phyloP scores from a whole-genome alignment of 495 filamentous ascomycete species.

The Trichocladium antarcticum region DNA sequence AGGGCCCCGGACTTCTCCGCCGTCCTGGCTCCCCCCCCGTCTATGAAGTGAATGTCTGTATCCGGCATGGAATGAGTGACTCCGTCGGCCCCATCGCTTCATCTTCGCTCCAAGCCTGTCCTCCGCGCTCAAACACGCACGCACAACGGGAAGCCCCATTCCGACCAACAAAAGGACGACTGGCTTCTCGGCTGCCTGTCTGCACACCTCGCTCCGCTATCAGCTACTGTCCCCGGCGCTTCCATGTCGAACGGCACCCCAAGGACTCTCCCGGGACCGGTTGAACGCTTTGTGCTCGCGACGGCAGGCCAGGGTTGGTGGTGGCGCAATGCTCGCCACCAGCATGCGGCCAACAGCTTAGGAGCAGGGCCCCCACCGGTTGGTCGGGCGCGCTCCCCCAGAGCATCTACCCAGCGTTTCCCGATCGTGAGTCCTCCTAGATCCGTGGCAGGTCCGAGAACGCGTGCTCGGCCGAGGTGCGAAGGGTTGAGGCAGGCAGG shows the following conservation, averaged over 20 bases:
- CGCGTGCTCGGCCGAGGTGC: conserved; percentile 11
- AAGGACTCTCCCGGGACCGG: conserved; percentile 8
- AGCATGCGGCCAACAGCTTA: conserved; percentile 1
- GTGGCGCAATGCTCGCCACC: not conserved
- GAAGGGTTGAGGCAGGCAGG: conserved; percentile 2
- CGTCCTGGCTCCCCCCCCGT: not conserved
- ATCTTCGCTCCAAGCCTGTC: not conserved
- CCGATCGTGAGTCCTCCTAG: not conserved
- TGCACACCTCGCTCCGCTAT: not conserved
- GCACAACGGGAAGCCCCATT: not conserved
- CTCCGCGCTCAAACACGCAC: not conserved
- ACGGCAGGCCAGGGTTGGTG: not conserved
- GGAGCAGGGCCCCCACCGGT: not conserved
- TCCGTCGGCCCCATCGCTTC: not conserved
- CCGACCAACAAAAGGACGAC: not conserved
- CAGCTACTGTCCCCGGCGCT: not conserved
- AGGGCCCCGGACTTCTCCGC: not conserved
- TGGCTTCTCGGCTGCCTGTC: not conserved
- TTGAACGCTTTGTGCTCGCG: conserved; percentile 2
- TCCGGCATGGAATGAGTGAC: conserved; percentile 5
- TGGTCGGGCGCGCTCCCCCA: conserved; percentile 1
- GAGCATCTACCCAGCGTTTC: conserved; percentile 9
- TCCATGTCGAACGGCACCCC: conserved; percentile 9
- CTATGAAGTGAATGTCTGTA: conserved; percentile 5
- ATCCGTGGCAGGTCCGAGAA: conserved; percentile 6